Conservation (phyloP, 1,284 basidiomycete species). For the Pseudozyma hubeiensis region DNA sequence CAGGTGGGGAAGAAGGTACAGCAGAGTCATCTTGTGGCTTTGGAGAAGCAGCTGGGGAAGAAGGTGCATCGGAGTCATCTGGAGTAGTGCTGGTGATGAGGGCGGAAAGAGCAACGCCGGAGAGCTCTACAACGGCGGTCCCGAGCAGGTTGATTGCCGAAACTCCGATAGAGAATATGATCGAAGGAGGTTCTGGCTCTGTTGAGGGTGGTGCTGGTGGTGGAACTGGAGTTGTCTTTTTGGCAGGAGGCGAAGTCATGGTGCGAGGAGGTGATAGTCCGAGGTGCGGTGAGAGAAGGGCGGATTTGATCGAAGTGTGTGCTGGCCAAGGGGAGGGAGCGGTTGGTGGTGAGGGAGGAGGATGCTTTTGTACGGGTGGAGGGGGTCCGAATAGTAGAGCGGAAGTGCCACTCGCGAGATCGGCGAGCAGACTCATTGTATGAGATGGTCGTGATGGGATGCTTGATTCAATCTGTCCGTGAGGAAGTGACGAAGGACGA, state of each 20-base stretch:
- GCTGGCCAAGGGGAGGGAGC: neutral
- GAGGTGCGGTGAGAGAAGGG: conserved; percentile 15
- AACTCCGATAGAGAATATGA: conserved; percentile 9
- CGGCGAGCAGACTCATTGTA: conserved; percentile 22
- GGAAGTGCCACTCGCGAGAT: conserved; percentile 21
- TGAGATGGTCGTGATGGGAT: neutral
- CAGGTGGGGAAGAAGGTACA: neutral
- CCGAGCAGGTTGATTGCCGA: conserved; percentile 31
- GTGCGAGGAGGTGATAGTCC: neutral
- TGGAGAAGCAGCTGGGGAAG: too few relatives aligned
- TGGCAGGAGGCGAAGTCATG: neutral
- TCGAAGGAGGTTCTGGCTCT: conserved; percentile 8
- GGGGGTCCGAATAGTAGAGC: conserved; percentile 28
- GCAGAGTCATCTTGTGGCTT: too few relatives aligned
- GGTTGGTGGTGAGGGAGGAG: conserved; percentile 1
- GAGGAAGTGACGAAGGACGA: too few relatives aligned
- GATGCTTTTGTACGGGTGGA: conserved; percentile 23
- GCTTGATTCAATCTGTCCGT: too few relatives aligned
- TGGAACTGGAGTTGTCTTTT: conserved; percentile 1
- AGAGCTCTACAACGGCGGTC: conserved; percentile 14
- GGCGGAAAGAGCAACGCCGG: conserved; percentile 17
- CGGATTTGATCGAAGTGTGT: conserved; percentile 3
- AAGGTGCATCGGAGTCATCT: too few relatives aligned
- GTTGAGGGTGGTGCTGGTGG: conserved; percentile 14
- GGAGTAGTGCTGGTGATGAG: neutral